phyloP scores from a whole-genome alignment of 208 protist genomes.

The Borovskyia barvae region DNA sequence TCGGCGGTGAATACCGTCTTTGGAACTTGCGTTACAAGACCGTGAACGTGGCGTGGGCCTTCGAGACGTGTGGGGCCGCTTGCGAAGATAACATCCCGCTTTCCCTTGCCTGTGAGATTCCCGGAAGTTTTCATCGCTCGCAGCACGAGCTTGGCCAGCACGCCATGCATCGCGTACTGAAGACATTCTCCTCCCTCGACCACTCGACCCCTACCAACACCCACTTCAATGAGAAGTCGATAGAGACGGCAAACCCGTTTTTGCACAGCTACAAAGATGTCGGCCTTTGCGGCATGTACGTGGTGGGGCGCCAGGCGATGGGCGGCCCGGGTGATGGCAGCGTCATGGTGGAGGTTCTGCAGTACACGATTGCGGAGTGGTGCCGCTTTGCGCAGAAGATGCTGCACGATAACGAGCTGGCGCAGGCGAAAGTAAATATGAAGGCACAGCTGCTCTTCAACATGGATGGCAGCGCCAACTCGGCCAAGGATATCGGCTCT shows the following conservation, averaged over 20 bases:
- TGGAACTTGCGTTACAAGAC: conserved; percentile 90
- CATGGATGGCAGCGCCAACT: conserved; percentile 87
- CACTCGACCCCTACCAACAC: conserved; percentile 88
- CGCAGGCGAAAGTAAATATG: conserved; percentile 87
- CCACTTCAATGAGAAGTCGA: conserved; percentile 87
- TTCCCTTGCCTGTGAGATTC: conserved; percentile 83
- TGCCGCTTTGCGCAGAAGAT: conserved; percentile 84
- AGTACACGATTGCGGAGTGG: conserved; percentile 89
- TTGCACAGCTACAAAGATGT: conserved; percentile 87
- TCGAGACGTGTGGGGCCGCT: conserved; percentile 84
- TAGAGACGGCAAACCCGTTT: conserved; percentile 87
- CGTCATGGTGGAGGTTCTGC: conserved; percentile 82
- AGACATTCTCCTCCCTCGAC: conserved; percentile 88
- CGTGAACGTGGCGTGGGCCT: conserved; percentile 84
- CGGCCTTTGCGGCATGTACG: conserved; percentile 87
- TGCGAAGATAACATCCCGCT: conserved; percentile 86
- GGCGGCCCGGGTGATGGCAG: conserved; percentile 59
- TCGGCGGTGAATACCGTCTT: conserved; percentile 84
- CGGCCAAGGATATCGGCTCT: conserved; percentile 82
- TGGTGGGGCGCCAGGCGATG: conserved; percentile 65
- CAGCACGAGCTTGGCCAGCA: conserved; percentile 88
- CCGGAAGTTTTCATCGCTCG: conserved; percentile 84
- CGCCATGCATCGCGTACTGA: conserved; percentile 84
- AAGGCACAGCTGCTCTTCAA: conserved; percentile 90
- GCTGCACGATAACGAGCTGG: conserved; percentile 81